Base-by-base conservation (phyloP, 129 eudicot species). In the Lactuca saligna region DNA sequence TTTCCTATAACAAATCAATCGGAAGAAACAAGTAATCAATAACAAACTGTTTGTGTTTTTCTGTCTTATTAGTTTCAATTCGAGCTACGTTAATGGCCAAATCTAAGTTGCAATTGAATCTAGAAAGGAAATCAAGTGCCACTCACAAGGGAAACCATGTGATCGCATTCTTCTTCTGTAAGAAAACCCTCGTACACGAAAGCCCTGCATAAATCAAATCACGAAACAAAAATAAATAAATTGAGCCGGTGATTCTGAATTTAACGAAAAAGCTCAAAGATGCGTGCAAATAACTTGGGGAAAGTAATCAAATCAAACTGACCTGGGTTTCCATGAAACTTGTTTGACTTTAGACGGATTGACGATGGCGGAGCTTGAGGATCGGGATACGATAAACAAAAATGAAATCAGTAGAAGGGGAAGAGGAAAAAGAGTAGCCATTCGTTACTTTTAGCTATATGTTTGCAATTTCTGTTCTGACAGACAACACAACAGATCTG, bases 321-420 rank as follows among this genome's bases (percentile, higher is more conserved):
- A 93, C 98, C 98, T 93, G 32, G 99, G 99, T 75, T 82, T 86
- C 96, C 91, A 94, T 63, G 99, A 94, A 72, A 90, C 46, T 78
- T 81, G 91, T 66, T 83, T 85, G 81, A 85, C 96, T 84, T 90
- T 94, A 53, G 90, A 87, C 31, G 99, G 99, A 64, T 94, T 86
- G 80, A 94, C 20, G 74, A 87, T 82, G 38, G 85, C 69, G 44
- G 87, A 71, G 70, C 84, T 66, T 2, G 67, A 69, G 5, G 91
- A 86, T 78, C 61, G 69, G 8, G 74, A 78, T 6, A 80, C 62
- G 79, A 86, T 75, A 46, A 65, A 69, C 58, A 86, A 29, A 44
- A 89, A 61, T 49, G 84, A 20, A 61, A 86, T 61, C 31, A 91
- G 59, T 16, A 83, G 51, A 46, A 80, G 54, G 16, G 51, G 54